Conservation (phyloP, 768 basidiomycete species). For the Calocybe cyanea region DNA sequence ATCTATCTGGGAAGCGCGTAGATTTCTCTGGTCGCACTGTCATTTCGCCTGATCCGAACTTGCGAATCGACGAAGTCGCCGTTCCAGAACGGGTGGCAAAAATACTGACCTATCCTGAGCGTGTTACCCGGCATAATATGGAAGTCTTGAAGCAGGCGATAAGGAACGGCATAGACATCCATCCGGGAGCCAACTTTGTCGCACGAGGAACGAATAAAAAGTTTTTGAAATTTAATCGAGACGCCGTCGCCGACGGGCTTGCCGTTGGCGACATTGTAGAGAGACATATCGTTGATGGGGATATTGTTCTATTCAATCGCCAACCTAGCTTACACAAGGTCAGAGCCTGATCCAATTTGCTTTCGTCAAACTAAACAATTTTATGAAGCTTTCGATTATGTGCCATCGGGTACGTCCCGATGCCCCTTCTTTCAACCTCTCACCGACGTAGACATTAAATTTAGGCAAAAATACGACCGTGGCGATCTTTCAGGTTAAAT, state of each 20-base stretch:
- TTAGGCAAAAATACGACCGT: conserved; percentile 88
- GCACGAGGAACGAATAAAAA: conserved; percentile 84
- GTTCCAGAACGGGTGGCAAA: conserved; percentile 95
- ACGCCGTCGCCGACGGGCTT: conserved; percentile 76
- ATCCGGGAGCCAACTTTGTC: conserved; percentile 96
- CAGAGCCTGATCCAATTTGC: conserved; percentile 3
- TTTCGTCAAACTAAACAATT: conserved; percentile 10
- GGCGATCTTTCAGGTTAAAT: conserved; percentile 95
- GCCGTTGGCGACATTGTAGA: conserved; percentile 91
- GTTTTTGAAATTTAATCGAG: conserved; percentile 81
- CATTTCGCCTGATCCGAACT: conserved; percentile 98
- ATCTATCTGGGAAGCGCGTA: conserved; percentile 97
- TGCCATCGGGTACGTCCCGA: conserved; percentile 76
- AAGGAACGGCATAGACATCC: conserved; percentile 83
- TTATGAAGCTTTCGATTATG: conserved; percentile 90
- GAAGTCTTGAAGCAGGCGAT: conserved; percentile 70
- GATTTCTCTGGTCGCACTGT: conserved; percentile 98
- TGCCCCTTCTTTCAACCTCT: neutral
- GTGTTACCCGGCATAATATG: conserved; percentile 91
- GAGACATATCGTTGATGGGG: conserved; percentile 91
- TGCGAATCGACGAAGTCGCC: conserved; percentile 97
- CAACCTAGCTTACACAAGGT: conserved; percentile 98
- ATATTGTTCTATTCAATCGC: conserved; percentile 96
- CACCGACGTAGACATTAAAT: conserved; percentile 1
- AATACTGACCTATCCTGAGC: conserved; percentile 93